These are phyloP conservation scores for Aspergillus sp. DNA, from an alignment of 2,329 filamentous ascomycete genomes.

Conservation along the genomic window DNA sequence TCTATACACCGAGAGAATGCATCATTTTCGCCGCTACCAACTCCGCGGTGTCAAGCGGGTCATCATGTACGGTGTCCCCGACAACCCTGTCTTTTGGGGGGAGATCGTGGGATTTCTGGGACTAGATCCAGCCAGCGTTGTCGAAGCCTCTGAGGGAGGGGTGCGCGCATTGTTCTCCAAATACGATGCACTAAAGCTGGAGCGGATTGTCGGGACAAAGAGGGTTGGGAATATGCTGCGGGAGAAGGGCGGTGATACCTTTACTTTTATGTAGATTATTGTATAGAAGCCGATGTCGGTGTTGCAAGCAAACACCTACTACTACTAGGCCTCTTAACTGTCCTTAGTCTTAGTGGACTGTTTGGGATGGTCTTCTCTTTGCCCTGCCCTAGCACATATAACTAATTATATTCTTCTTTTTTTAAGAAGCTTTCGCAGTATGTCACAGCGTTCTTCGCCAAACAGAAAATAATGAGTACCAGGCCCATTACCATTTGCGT, in stretches of 20 bases:
- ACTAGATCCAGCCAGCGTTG: constrained; percentile 48
- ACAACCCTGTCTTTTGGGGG: constrained; percentile 65
- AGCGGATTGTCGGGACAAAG: constrained; percentile 80
- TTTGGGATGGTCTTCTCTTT: not conserved
- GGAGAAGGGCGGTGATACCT: constrained; percentile 80
- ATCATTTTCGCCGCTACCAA: constrained; percentile 89
- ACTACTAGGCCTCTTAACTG: not conserved
- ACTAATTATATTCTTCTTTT: no score
- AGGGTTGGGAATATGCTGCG: constrained; percentile 80
- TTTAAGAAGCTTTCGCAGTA: no score
- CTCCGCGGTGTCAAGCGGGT: constrained; percentile 78
- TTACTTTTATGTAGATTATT: constrained; percentile 76
- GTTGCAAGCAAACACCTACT: not conserved
- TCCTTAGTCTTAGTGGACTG: not conserved
- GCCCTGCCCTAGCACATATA: no score
- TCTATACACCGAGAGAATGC: constrained; percentile 91
- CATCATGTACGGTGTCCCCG: constrained; percentile 87
- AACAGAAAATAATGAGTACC: no score
- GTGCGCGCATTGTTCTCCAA: constrained; percentile 71
- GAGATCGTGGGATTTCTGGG: constrained; percentile 45
- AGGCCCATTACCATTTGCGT: no score
- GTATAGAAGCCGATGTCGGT: constrained; percentile 1
- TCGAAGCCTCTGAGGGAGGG: constrained; percentile 57
- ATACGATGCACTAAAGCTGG: constrained; percentile 85
- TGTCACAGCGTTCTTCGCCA: no score